These are phyloP conservation scores for Solanum chacoense DNA, from an alignment of 305 asterid genomes.

Conservation along the genomic window DNA sequence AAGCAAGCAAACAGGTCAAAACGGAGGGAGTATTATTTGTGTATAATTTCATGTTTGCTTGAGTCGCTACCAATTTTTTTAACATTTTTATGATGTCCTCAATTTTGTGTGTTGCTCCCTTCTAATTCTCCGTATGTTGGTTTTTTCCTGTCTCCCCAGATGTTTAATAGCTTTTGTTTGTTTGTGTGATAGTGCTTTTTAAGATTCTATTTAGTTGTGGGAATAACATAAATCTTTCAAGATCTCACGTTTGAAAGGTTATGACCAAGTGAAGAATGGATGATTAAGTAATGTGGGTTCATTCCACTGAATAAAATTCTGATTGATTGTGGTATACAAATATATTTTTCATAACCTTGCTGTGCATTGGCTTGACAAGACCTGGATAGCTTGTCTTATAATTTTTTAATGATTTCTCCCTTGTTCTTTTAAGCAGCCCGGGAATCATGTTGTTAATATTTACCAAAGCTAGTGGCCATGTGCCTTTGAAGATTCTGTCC, in stretches of 20 bases:
- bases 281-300: background rate
- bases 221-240: background rate
- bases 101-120: background rate
- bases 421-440: slow-evolving; percentile 45
- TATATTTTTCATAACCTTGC: background rate
- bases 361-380: background rate
- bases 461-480: slow-evolving; percentile 57
- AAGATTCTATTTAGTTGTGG: background rate
- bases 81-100: background rate
- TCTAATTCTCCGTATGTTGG: background rate
- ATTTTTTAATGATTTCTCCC: background rate
- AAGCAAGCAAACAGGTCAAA: background rate
- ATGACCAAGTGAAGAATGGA: background rate
- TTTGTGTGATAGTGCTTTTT: background rate
- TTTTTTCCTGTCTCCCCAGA: background rate
- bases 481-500: slow-evolving; percentile 83
- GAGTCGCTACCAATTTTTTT: background rate
- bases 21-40: background rate
- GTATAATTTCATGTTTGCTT: background rate
- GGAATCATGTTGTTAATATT: slow-evolving; percentile 90
- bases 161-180: background rate
- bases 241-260: background rate
- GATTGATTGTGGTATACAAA: background rate
- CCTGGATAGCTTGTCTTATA: background rate
- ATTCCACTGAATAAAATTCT: background rate